Evolutionary conservation across 1,139 yeast genomes (phyloP), one percentile per base, ranked within the genome.

Genomic region (Geotrichum aggregatum): DNA sequence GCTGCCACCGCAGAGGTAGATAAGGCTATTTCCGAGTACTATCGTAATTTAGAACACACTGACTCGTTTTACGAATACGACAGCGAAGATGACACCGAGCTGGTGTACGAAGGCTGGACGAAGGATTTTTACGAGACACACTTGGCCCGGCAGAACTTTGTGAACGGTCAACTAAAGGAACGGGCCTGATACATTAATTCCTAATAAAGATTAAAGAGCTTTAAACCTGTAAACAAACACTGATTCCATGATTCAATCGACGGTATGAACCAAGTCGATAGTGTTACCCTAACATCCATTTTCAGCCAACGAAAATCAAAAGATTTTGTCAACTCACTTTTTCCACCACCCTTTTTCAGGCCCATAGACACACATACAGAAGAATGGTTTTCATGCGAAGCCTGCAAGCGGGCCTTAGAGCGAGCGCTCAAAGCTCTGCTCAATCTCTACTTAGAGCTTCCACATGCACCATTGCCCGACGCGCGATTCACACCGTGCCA

Each of bases 401-500:
- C 22, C 22, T 41, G 22, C 44, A 41, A 13, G 16, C 33, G 26
- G 44, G 44, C 18, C 33, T 41, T 8, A 16, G 44, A 16, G 35
- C 44, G 22, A 26, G 22, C 10, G 13, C 22, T 14, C 35, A 8
- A n/a, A n/a, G 8, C 3, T 5, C 13, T 22, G 6, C 21, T n/a
- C 3, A 5, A n/a, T 24, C 39, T 18, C 6, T 39, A 21, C 8
- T 19, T 13, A 13, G 28, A 5, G 24, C 47, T 11, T n/a, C 31
- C 18, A 21, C 26, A 14, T 16, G n/a, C n/a, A n/a, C n/a, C 34
- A 1, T 24, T 24, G 28, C 8, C 28, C 18, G 44, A 10, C 43
- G 39, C 4, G 63, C 66, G 8, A 67, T 87, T 34, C 95, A 87
- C 65, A 74, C 78, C 1, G 86, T 84, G 3, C 95, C 96, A 3